Percentiles rank a stretch among this genome's conserved stretches.
phyloP scores from a whole-genome alignment of 192 early-diverging fungal genomes.

The Pilaira anomala region DNA sequence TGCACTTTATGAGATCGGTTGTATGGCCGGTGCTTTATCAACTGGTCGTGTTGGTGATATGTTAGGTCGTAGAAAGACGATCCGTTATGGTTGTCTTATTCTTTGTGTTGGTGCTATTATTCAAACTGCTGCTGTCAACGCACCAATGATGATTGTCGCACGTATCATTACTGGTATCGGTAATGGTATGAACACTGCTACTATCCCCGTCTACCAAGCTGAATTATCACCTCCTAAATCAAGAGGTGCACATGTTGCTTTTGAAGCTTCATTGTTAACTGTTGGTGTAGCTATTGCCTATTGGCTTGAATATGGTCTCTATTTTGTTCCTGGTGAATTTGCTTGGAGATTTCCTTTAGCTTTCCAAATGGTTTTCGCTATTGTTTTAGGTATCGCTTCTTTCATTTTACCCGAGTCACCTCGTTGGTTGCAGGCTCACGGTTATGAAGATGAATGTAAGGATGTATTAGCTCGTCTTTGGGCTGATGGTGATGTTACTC shows the following conservation, averaged over 20 bases:
- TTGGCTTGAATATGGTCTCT: constrained; percentile 38
- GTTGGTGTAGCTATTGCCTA: constrained; percentile 38
- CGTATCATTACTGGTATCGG: constrained; percentile 41
- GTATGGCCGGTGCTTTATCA: constrained; percentile 34
- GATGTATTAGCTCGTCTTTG: constrained; percentile 34
- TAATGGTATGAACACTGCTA: constrained; percentile 37
- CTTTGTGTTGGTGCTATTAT: constrained; percentile 31
- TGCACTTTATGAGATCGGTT: constrained; percentile 39
- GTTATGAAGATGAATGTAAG: constrained; percentile 27
- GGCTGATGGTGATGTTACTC: constrained; percentile 26
- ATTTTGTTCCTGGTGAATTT: constrained; percentile 32
- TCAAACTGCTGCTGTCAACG: constrained; percentile 27
- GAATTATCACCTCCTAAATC: constrained; percentile 35
- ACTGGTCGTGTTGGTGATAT: constrained; percentile 28
- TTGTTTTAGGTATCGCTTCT: constrained; percentile 26
- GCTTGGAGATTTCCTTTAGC: constrained; percentile 37
- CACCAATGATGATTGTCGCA: constrained; percentile 36
- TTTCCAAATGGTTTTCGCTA: constrained; percentile 38
- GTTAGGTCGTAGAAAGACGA: constrained; percentile 33
- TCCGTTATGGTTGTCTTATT: constrained; percentile 33
- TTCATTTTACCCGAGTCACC: constrained; percentile 34
- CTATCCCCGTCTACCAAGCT: constrained; percentile 33
- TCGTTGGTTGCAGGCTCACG: constrained; percentile 37
- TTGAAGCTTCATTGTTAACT: constrained; percentile 31
- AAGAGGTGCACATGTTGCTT: constrained; percentile 34